phyloP scores from a whole-genome alignment of 2,329 filamentous ascomycete genomes.

The Botrytis sinoallii region DNA sequence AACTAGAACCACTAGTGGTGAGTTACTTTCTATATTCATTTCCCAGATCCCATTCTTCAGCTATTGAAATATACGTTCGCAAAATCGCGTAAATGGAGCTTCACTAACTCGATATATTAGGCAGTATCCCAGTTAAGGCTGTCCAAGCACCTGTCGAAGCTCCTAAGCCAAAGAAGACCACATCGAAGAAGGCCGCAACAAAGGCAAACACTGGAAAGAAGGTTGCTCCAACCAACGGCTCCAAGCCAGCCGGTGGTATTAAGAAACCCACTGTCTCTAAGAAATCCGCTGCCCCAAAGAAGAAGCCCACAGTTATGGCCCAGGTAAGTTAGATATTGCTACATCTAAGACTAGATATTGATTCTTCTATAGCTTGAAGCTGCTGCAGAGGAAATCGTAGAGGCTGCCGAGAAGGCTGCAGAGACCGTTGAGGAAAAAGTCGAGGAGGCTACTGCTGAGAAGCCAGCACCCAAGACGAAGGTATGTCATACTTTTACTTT shows the following conservation, averaged over 20 bases:
- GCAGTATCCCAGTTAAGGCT: constrained; percentile 35
- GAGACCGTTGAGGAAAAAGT: neutral
- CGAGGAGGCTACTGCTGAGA: neutral
- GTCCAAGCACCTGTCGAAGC: constrained; percentile 32
- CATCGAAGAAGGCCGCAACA: neutral
- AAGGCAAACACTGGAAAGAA: constrained; percentile 35
- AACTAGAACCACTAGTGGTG: constrained; percentile 35
- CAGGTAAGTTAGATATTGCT: constrained; percentile 30
- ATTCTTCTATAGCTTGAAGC: neutral
- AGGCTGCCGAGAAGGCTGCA: neutral
- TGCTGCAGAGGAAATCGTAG: neutral
- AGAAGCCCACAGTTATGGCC: constrained; percentile 30
- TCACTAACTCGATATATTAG: constrained; percentile 29
- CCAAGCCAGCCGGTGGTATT: constrained; percentile 33
- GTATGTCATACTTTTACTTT: neutral
- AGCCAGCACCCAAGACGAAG: constrained; percentile 2
- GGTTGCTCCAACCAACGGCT: constrained; percentile 35
- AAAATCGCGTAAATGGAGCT: constrained; percentile 20
- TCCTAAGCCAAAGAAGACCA: constrained; percentile 32
- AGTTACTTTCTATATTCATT: constrained; percentile 22
- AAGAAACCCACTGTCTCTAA: too few species aligned
- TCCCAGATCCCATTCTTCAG: neutral
- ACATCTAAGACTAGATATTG: neutral
- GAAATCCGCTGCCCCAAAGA: constrained; percentile 34
- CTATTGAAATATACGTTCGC: constrained; percentile 9